phyloP scores from a whole-genome alignment of 2,329 filamentous ascomycete genomes.

The Alternaria ethzedia region DNA sequence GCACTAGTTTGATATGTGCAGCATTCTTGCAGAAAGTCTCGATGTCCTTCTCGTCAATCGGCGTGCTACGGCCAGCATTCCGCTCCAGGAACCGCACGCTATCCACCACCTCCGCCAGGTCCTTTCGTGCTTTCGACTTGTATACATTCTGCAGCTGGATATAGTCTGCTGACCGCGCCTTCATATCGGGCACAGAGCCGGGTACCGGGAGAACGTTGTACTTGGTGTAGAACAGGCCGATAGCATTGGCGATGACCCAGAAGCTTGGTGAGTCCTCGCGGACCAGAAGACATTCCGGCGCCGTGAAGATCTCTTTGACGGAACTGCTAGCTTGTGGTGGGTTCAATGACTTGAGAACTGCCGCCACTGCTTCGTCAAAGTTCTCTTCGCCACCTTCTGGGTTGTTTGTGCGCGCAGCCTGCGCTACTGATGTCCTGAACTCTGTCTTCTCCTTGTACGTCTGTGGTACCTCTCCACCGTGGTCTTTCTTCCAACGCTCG shows the following conservation, averaged over 20 bases:
- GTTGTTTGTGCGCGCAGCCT: constrained; percentile 72
- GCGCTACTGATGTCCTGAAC: constrained; percentile 75
- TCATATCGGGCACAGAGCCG: constrained; percentile 95
- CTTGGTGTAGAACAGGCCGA: constrained; percentile 76
- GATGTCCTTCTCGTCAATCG: constrained; percentile 74
- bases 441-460: constrained; percentile 85
- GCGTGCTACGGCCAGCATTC: constrained; percentile 53
- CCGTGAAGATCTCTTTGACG: constrained; percentile 79
- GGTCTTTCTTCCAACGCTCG: constrained; percentile 75
- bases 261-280: constrained; percentile 67
- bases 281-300: constrained; percentile 63
- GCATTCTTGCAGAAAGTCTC: constrained; percentile 96
- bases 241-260: constrained; percentile 85
- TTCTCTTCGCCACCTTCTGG: constrained; percentile 94
- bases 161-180: constrained; percentile 89
- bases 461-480: constrained; percentile 71
- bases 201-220: constrained; percentile 80
- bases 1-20: constrained; percentile 87
- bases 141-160: constrained; percentile 91
- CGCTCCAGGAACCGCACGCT: constrained; percentile 65
- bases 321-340: constrained; percentile 70
- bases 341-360: constrained; percentile 86
- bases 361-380: constrained; percentile 87
- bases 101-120: constrained; percentile 75
- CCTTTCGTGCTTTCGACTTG: constrained; percentile 82